Evolutionary conservation across 306 rosid species (phyloP), one percentile per base, ranked within the genome.

Genomic region (Corylus americana): DNA sequence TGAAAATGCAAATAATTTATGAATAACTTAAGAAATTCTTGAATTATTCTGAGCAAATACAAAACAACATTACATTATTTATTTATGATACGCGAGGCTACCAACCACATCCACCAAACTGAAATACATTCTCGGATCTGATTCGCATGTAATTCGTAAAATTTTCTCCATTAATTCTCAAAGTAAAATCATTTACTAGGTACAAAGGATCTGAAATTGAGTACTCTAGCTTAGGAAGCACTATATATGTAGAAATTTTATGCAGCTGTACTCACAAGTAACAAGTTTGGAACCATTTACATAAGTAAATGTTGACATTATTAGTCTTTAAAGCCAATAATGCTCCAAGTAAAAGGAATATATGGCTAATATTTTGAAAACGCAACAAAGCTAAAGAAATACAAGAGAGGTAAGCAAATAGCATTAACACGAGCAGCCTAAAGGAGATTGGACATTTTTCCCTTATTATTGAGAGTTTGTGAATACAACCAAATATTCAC

Each of bases 261-360:
- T 55, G 18, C 59, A 25, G 70, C 42, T 63, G 9, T 69, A 45
- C 25, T n/a, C 54, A n/a, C 13, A 42, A 8, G 27, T 18, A 69
- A 44, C 54, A 69, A 39, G 8, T 18, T 25, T 13, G 54, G 22
- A 10, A 16, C 17, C 54, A 69, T 69, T 16, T 45, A 44, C 8
- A 11, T n/a, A 44, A n/a, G 18, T 29, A 29, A 61, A 11, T 5
- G 69, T 62, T 62, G 44, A 13, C 18, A 62, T 27, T 29, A 29
- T 29, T 29, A 61, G 42, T 61, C 68, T 61, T 29, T 29, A 55
- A 82, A 39, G 37, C 70, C 66, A 55, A 13, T 55, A 64, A 37
- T 55, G 57, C 31, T 44, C 47, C 16, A 74, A 31, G n/a, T 63
- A 63, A 14, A 63, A 62, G 3, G 44, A 31, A 2, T 63, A 31